Evolutionary conservation across 2,329 filamentous ascomycete genomes (phyloP).

Genomic region (Coniochaeta sp.): DNA sequence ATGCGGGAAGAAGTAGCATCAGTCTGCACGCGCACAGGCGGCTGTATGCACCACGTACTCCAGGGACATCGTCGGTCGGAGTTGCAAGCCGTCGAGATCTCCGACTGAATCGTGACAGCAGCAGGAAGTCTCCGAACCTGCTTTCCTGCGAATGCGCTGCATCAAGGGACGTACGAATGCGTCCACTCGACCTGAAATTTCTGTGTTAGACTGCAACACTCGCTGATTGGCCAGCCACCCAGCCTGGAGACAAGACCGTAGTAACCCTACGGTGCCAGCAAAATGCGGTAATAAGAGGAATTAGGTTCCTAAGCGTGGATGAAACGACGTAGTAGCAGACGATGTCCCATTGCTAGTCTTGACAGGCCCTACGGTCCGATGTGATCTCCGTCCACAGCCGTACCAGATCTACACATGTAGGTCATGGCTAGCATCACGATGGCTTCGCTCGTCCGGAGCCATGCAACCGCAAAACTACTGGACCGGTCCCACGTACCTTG

Average conservation of each 20-base stretch:
- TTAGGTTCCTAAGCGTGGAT: not conserved
- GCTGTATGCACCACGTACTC: not conserved
- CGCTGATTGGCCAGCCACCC: not conserved
- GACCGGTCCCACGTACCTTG: not conserved
- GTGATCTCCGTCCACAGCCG: constrained; percentile 2
- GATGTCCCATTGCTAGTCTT: not conserved
- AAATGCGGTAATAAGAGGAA: not conserved
- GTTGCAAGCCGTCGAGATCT: not conserved
- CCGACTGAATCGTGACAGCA: not conserved
- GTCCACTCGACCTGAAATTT: not conserved
- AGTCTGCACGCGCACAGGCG: not conserved
- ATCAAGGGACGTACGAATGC: not conserved
- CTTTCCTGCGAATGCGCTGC: not conserved
- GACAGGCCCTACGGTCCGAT: constrained; percentile 3
- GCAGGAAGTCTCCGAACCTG: not conserved
- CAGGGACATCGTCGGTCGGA: not conserved
- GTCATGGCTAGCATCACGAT: not conserved
- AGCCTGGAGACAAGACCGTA: not conserved
- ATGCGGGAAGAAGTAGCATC: not conserved
- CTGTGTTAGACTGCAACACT: not conserved
- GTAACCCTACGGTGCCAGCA: not conserved
- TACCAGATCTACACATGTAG: not conserved
- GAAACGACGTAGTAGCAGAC: not conserved
- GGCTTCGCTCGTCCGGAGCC: not conserved
- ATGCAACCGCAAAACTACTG: not conserved